Evolutionary conservation across 768 basidiomycete species (phyloP), one percentile per base, ranked within the genome.

Genomic region (Lentinus brumalis): DNA sequence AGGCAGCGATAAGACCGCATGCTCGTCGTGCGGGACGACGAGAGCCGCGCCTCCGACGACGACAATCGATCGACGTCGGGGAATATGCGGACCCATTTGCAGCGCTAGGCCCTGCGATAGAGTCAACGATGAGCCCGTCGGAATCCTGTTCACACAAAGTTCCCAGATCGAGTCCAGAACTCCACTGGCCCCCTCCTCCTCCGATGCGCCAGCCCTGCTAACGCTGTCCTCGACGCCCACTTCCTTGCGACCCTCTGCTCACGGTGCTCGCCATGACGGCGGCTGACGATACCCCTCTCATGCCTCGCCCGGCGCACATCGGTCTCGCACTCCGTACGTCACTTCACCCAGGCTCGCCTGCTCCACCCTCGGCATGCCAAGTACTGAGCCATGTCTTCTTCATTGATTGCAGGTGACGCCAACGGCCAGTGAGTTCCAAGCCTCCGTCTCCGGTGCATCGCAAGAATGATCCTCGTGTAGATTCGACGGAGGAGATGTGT

Each of bases 401-500:
- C 11, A 4, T 21, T 18, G 21, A 26, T 12, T 4, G 0, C 46
- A 49, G 46, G 44, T 26, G 58, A 59, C 46, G 54, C 54, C 32
- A 63, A 63, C 35, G 46, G 41, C 45, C 58, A 59, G 62, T 63
- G 62, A 63, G 62, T 63, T 8, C 30, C 16, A 9, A 35, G 31
- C 21, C 11, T 7, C 7, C n/a, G 21, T 49, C 35, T 32, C n/a
- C 5, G 2, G 14, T 6, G 7, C 16, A 10, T 45, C 15, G 2
- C 44, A 54, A 41, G 30, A 47, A 30, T 14, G 29, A 21, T 46
- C n/a, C 47, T 41, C 31, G 46, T 12, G n/a, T 66, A 89, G 87
- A 64, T 92, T 85, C 73, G 82, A 90, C 72, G 79, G 81, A 21
- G 88, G 90, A 41, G 89, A 92, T 76, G 71, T 91, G 15, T 76